Percentiles rank a stretch among this genome's conserved stretches.
Conservation (phyloP, 352 stramenopile genomes). For the Phytophthora tentaculata region DNA sequence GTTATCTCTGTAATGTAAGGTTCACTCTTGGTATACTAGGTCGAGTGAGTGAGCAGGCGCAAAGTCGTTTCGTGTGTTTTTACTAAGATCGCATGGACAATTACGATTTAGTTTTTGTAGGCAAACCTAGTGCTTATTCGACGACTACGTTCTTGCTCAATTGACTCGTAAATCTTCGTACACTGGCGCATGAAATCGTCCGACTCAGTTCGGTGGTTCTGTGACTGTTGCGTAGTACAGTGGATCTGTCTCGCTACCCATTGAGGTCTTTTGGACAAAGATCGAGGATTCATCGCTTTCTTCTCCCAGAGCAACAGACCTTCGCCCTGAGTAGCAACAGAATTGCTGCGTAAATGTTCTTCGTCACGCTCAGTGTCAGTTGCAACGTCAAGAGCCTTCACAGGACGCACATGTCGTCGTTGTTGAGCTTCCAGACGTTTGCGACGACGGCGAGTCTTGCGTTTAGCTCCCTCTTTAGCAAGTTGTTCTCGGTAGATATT, state of each 20-base stretch:
- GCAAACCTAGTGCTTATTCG: slow-evolving; percentile 3
- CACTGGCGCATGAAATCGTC: slow-evolving; percentile 35
- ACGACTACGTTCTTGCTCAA: slow-evolving; percentile 22
- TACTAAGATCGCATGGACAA: slow-evolving; percentile 17
- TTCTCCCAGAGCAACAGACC: slow-evolving; percentile 35
- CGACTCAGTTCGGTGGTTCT: slow-evolving; percentile 5
- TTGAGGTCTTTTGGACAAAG: slow-evolving; percentile 12
- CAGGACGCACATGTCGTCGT: slow-evolving; percentile 5
- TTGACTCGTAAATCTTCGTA: slow-evolving; percentile 25
- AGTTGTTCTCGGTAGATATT: slow-evolving; percentile 54
- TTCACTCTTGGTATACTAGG: not conserved
- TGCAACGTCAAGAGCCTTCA: slow-evolving; percentile 11
- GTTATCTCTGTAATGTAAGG: not conserved
- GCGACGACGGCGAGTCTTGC: slow-evolving; percentile 43
- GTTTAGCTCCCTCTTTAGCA: slow-evolving; percentile 46
- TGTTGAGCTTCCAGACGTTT: slow-evolving; percentile 38
- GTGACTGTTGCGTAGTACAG: slow-evolving; percentile 24
- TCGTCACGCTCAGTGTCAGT: slow-evolving; percentile 7
- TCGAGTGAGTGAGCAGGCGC: slow-evolving; percentile 8
- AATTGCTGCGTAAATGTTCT: not conserved
- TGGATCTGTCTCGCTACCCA: slow-evolving; percentile 29
- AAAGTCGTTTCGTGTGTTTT: slow-evolving; percentile 24
- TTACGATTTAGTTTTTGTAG: not conserved
- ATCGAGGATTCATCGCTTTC: slow-evolving; percentile 14
- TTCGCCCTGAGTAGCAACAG: slow-evolving; percentile 10